phyloP scores from a whole-genome alignment of 805 yeast species.

The Hanseniaspora jakobsenii region DNA sequence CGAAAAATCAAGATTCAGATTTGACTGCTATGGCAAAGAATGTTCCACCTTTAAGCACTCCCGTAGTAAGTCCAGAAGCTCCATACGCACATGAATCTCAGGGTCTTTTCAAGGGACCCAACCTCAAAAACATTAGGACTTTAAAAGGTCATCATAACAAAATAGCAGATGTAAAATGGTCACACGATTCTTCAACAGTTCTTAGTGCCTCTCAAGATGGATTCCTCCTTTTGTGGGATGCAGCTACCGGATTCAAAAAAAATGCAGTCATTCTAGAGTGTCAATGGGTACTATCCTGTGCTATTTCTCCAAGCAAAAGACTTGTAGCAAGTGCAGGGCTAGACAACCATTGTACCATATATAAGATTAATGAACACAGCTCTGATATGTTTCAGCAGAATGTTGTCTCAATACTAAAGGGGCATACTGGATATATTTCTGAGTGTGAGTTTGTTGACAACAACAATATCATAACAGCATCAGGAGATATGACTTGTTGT shows the following conservation, averaged over 20 bases:
- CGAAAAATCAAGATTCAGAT: conserved; percentile 36
- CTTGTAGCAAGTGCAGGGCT: conserved; percentile 73
- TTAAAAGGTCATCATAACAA: conserved; percentile 57
- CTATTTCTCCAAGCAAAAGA: conserved; percentile 52
- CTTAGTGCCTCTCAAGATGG: conserved; percentile 81
- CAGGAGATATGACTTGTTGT: conserved; percentile 72
- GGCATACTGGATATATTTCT: conserved; percentile 73
- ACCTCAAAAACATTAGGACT: conserved; percentile 30
- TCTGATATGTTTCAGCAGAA: conserved; percentile 30
- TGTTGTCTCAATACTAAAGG: conserved; percentile 49
- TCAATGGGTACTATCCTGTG: conserved; percentile 70
- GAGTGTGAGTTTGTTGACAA: conserved; percentile 57
- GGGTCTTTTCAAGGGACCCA: conserved; percentile 18
- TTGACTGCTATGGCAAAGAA: conserved; percentile 31
- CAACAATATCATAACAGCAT: conserved; percentile 47
- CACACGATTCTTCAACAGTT: conserved; percentile 44
- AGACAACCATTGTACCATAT: conserved; percentile 66
- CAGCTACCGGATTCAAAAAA: conserved; percentile 54
- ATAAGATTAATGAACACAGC: conserved; percentile 36
- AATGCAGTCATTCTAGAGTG: conserved; percentile 62
- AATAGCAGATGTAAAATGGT: conserved; percentile 59
- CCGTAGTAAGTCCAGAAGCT: no score
- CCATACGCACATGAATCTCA: no score
- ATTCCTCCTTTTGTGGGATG: conserved; percentile 72
- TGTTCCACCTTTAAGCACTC: conserved; percentile 19